Evolutionary conservation across 2,329 filamentous ascomycete species (phyloP).

Genomic region (Atkinsonella texensis): DNA sequence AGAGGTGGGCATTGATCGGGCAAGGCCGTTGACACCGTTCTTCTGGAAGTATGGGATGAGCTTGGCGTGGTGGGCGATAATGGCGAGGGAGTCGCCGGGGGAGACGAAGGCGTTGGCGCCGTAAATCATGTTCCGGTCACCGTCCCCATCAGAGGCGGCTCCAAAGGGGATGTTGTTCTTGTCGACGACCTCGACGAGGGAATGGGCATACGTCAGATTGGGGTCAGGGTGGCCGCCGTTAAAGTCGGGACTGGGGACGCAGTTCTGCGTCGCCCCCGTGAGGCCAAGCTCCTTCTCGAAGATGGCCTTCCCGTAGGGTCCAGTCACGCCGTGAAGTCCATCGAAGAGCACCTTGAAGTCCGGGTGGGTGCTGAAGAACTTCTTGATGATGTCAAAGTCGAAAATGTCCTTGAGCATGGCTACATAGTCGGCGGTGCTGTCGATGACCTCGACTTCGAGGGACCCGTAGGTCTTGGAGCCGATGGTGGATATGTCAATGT

Average conservation of each 20-base stretch:
- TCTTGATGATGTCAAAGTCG: constrained; percentile 91
- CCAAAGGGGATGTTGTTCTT: constrained; percentile 88
- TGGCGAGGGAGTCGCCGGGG: constrained; percentile 91
- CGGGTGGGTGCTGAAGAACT: constrained; percentile 73
- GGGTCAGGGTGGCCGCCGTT: constrained; percentile 95
- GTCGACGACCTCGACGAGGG: constrained; percentile 86
- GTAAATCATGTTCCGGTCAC: constrained; percentile 99
- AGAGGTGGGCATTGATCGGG: constrained; percentile 94
- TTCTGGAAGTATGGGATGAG: constrained; percentile 98
- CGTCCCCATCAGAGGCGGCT: constrained; percentile 91
- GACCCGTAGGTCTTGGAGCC: constrained; percentile 74
- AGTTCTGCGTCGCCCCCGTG: constrained; percentile 73
- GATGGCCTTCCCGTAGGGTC: constrained; percentile 87
- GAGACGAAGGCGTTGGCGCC: constrained; percentile 94
- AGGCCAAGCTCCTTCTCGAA: constrained; percentile 90
- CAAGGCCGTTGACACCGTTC: constrained; percentile 89
- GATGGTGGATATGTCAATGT: constrained; percentile 72
- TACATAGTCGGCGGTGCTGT: constrained; percentile 85
- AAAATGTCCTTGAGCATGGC: constrained; percentile 98
- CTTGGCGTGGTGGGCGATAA: constrained; percentile 93
- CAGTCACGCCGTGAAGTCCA: constrained; percentile 86
- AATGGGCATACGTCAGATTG: constrained; percentile 94
- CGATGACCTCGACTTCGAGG: constrained; percentile 89
- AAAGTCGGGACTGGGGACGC: constrained; percentile 84
- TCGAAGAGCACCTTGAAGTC: constrained; percentile 98